These are phyloP conservation scores for Citrus reticulata DNA, from an alignment of 345 rosid genomes.

Conservation along the genomic window DNA sequence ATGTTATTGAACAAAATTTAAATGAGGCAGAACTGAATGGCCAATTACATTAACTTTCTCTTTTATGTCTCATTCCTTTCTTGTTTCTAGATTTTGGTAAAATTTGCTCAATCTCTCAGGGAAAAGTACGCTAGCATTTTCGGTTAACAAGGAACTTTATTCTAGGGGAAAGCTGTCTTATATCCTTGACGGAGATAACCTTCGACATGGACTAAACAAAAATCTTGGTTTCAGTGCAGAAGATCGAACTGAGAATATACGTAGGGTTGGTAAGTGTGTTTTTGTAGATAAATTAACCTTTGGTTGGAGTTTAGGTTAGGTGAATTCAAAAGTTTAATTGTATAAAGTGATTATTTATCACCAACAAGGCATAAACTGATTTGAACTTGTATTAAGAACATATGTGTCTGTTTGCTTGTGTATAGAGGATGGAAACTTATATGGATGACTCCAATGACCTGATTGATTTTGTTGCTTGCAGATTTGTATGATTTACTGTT, in stretches of 20 bases:
- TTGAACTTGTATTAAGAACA: background rate
- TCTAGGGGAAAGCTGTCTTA: slow-evolving; percentile 70
- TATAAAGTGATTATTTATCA: background rate
- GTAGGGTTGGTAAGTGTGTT: slow-evolving; percentile 78
- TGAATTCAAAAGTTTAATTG: background rate
- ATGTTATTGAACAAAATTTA: background rate
- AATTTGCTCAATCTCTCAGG: slow-evolving; percentile 37
- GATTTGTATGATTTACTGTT: background rate
- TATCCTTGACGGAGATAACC: slow-evolving; percentile 88
- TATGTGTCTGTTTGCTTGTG: background rate
- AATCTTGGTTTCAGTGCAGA: slow-evolving; percentile 81
- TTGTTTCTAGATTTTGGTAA: background rate
- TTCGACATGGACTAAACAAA: slow-evolving; percentile 84
- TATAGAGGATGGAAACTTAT: background rate
- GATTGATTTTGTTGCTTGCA: background rate
- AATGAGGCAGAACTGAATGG: background rate
- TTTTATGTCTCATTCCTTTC: background rate
- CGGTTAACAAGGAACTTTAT: slow-evolving; percentile 63
- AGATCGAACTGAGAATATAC: slow-evolving; percentile 86
- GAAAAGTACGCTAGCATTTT: slow-evolving; percentile 89
- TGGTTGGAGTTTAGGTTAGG: background rate
- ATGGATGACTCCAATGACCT: background rate
- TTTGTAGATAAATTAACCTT: background rate
- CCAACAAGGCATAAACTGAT: background rate
- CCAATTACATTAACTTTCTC: background rate